Evolutionary conservation across 257 asterid species (phyloP), one percentile per base, ranked within the genome.

Genomic region (Solanum appendiculatum): DNA sequence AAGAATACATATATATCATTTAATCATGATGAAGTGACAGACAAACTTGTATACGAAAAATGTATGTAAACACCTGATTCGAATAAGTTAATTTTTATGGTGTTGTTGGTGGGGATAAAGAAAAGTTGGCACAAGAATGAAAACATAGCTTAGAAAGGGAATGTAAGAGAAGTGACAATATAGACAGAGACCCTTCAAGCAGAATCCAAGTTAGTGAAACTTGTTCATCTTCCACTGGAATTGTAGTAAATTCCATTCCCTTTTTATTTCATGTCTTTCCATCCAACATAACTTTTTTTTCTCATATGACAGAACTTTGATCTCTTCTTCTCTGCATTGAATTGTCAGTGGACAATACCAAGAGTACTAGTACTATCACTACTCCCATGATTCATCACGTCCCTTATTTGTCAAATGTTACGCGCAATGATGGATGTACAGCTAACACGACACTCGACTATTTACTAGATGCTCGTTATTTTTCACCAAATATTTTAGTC

Each of bases 191-290:
- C 90, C 82, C 44, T 74, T 46, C 90, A 54, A 84, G 56, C 80
- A 84, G 88, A 86, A 75, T 29, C 94, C 85, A 18, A 91, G 42
- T 89, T 86, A 23, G 94, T 91, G 98, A 91, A 91, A 92, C 86
- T 7, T 88, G 80, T 63, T 63, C 90, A 86, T 48, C 69, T 9
- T 9, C 18, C 80, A 60, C 70, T 90, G 88, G 94, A 92, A 92
- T 94, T 93, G 91, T 91, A 75, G 89, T 31, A 78, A 20, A 33
- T 87, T 74, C 34, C 58, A 74, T 48, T 13, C 82, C 82, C 75
- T 37, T 69, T 69, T 31, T 12, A 63, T 84, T 66, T 54, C 86
- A 48, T 87, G 85, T 81, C 86, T 90, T 90, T 81, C 87, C 70
- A 80, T 46, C 87, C 90, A 86, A 87, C 88, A 86, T 72, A 31